These are phyloP conservation scores for Trichomonas vaginalis DNA, from an alignment of 208 protist species.

Conservation along the genomic window DNA sequence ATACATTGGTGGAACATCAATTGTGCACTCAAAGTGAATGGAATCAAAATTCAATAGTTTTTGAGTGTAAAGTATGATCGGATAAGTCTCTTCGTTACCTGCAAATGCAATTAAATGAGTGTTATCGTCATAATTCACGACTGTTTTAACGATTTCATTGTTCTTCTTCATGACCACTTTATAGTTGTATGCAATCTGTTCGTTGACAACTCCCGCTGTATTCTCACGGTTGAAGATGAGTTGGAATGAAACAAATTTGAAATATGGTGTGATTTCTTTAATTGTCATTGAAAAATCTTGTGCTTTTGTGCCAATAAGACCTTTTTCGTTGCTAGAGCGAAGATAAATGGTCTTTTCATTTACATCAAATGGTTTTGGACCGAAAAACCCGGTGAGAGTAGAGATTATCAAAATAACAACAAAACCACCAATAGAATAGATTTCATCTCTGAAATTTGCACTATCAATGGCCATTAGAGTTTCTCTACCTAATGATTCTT, in stretches of 20 bases:
- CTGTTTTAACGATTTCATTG: neutral
- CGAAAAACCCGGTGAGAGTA: neutral
- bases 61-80: neutral
- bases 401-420: neutral
- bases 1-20: neutral
- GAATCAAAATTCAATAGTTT: neutral
- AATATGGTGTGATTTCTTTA: neutral
- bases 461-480: neutral
- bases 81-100: neutral
- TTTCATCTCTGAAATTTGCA: neutral
- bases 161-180: neutral
- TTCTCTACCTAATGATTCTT: neutral
- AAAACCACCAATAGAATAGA: neutral
- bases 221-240: neutral
- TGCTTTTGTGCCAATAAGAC: neutral
- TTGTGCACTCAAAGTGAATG: neutral
- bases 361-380: neutral
- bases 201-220: neutral
- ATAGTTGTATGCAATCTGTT: neutral
- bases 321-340: neutral
- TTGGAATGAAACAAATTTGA: neutral
- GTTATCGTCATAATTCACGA: neutral
- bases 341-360: neutral
- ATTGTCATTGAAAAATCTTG: neutral
- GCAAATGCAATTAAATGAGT: too few species aligned